Evolutionary conservation across 1,284 basidiomycete genomes (phyloP).

Genomic region (Cystobasidium slooffiae): DNA sequence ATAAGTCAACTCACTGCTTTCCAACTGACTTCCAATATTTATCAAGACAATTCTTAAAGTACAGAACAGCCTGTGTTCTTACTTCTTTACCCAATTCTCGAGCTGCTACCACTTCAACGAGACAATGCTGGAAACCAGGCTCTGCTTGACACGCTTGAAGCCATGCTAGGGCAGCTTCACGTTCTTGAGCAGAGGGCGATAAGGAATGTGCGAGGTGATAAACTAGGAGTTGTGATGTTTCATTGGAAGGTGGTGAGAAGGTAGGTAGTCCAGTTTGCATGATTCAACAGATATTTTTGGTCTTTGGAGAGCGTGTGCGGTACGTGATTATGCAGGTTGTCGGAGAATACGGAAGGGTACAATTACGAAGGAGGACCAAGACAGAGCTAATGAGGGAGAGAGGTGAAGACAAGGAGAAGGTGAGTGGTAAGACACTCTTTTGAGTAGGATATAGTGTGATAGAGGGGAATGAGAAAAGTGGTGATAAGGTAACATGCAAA

Average conservation of each 20-base stretch:
- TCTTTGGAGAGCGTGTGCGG: not conserved
- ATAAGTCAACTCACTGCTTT: constrained; percentile 44
- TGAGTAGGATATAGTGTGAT: too few species aligned
- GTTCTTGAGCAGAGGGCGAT: constrained; percentile 42
- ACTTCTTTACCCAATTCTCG: constrained; percentile 27
- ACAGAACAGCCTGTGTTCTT: constrained; percentile 48
- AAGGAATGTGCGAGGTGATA: constrained; percentile 45
- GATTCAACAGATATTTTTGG: not conserved
- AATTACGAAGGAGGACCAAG: too few species aligned
- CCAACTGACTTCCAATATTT: constrained; percentile 50
- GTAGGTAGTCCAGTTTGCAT: not conserved
- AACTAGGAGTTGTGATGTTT: constrained; percentile 37
- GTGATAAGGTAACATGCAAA: too few species aligned
- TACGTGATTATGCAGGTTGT: too few species aligned
- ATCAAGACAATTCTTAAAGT: constrained; percentile 54
- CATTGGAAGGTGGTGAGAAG: constrained; percentile 14
- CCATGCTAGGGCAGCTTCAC: constrained; percentile 40
- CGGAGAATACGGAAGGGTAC: too few species aligned
- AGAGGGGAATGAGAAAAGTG: too few species aligned
- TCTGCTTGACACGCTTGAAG: constrained; percentile 44
- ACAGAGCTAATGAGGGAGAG: too few species aligned
- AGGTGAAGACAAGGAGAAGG: too few species aligned
- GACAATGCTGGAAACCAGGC: constrained; percentile 47
- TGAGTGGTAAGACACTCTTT: too few species aligned
- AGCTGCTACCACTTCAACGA: constrained; percentile 47